These are phyloP conservation scores for Austroboletus eburneus DNA, from an alignment of 768 basidiomycete species.

Conservation along the genomic window DNA sequence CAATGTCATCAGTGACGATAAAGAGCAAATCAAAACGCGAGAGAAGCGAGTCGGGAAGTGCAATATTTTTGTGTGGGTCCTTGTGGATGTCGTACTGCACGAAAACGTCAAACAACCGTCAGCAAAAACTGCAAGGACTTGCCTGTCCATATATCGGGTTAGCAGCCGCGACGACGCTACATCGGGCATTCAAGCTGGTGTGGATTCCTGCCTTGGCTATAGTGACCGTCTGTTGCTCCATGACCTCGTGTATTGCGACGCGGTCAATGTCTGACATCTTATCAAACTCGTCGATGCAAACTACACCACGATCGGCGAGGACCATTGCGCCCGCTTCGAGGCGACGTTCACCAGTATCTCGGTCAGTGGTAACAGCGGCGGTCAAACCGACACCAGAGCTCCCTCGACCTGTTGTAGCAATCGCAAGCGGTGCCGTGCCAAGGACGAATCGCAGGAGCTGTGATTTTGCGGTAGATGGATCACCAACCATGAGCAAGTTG, in stretches of 20 bases:
- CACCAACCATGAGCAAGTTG: slow-evolving; percentile 99
- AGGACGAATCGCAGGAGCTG: slow-evolving; percentile 95
- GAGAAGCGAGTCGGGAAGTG: slow-evolving; percentile 93
- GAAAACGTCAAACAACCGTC: slow-evolving; percentile 9
- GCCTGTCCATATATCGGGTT: slow-evolving; percentile 99
- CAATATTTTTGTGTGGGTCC: slow-evolving; percentile 98
- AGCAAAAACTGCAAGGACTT: slow-evolving; percentile 17
- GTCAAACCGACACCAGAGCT: slow-evolving; percentile 99
- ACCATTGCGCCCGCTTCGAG: slow-evolving; percentile 99
- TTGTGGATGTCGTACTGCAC: slow-evolving; percentile 98
- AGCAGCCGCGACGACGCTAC: slow-evolving; percentile 96
- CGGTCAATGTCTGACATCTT: slow-evolving; percentile 99
- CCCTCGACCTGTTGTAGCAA: slow-evolving; percentile 96
- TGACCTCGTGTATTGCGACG: slow-evolving; percentile 99
- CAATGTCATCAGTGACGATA: slow-evolving; percentile 97
- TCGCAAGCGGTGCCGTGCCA: slow-evolving; percentile 92
- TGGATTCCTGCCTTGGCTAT: slow-evolving; percentile 99
- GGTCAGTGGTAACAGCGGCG: slow-evolving; percentile 96
- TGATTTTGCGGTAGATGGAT: slow-evolving; percentile 97
- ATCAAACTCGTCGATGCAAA: slow-evolving; percentile 99
- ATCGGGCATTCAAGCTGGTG: slow-evolving; percentile 95
- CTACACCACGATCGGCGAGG: slow-evolving; percentile 95
- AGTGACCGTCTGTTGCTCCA: slow-evolving; percentile 99
- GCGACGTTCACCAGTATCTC: slow-evolving; percentile 94
- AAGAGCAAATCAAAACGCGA: slow-evolving; percentile 99